Evolutionary conservation across 2,329 filamentous ascomycete genomes (phyloP), one percentile per base, ranked within the genome.

Genomic region (Penicillium decumbens): DNA sequence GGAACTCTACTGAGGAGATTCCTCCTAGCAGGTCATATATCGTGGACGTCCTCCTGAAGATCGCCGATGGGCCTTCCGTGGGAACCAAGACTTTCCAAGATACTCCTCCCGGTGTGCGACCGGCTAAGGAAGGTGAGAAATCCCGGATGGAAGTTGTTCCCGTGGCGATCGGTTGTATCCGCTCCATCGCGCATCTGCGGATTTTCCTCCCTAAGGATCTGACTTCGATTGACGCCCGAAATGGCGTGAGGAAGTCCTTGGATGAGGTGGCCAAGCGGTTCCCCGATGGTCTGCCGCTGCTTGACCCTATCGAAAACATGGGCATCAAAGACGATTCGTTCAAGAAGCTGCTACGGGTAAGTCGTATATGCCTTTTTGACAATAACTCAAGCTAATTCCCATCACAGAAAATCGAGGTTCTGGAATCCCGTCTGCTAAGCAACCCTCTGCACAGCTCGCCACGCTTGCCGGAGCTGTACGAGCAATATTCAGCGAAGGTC

Each of bases 291-390:
- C 76, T 98, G 49, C 87, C 93, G 3, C 78, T 91, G 6, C 75
- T 98, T 15, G 93, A 98, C 63, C 93, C 93, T 0, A 85, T 98
- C 33, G 91, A 97, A 69, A 91, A 96, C 65, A 97, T 98, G 93
- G 81, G 83, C 25, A 97, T 98, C 63, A 85, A 79, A 3, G 93
- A 97, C 63, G 90, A 95, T 1, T 84, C 83, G 0, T 97, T 98
- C 76, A 96, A 95, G 77, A 89, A 90, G 67, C 81, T 96, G 3
- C 80, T 97, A 10, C 73, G 82, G 61, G 79, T 80, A 73, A 61
- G 76, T 63, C 15, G 9, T 29, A 10, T 25, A 5, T 9, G 12
- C 30, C n/a, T 18, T 23, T 8, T 18, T 6, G 18, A 6, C 15
- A n/a, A n/a, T 4, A 28, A 9, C 27, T 7, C 10, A 20, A 28